These are phyloP conservation scores for Leccinum aurantiacum DNA, from an alignment of 768 basidiomycete genomes.

Conservation along the genomic window DNA sequence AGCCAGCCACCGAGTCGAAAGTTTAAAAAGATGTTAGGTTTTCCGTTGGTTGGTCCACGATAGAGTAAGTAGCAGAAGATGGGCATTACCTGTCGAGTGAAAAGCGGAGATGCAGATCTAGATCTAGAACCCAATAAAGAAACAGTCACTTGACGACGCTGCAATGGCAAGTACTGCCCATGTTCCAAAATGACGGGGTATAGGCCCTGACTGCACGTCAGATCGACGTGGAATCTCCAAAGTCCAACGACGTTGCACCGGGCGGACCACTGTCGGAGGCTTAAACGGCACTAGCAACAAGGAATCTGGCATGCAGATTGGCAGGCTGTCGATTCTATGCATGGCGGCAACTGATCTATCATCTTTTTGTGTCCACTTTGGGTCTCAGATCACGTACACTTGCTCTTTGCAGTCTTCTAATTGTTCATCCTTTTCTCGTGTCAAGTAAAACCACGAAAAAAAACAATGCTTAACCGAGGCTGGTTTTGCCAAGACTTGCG, in stretches of 20 bases:
- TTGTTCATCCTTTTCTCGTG: neutral
- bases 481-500: too few species aligned
- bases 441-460: neutral
- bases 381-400: neutral
- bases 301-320: neutral
- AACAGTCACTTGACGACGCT: neutral
- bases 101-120: neutral
- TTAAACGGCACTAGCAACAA: neutral
- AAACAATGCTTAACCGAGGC: too few species aligned
- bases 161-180: neutral
- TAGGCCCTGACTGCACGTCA: neutral
- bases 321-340: neutral
- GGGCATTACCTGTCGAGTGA: neutral
- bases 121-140: neutral
- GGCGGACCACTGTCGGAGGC: too few species aligned
- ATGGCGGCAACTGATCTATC: too few species aligned
- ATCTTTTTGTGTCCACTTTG: neutral
- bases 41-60: neutral
- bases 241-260: neutral
- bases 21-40: conserved; percentile 5
- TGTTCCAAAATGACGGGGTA: neutral
- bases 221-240: neutral
- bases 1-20: conserved; percentile 9
- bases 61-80: neutral
- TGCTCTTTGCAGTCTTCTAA: neutral